These are phyloP conservation scores for Coemansia sp. DNA, from an alignment of 371 early-diverging fungal species.

Conservation along the genomic window DNA sequence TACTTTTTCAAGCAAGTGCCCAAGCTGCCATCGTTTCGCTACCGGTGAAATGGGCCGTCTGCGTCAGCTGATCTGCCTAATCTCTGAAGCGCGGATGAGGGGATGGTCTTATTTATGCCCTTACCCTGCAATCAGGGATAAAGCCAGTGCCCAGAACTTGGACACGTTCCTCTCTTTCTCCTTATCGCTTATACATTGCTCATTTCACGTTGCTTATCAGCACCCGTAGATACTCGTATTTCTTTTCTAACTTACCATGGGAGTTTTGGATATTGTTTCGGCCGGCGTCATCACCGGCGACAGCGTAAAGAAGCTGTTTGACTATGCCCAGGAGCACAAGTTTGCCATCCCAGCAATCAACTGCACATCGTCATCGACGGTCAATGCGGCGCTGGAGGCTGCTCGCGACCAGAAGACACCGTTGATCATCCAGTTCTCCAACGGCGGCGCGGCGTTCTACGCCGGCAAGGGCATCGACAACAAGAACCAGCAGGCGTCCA, in stretches of 20 bases:
- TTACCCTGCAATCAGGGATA: not conserved
- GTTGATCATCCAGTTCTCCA: constrained; percentile 89
- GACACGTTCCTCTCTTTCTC: not conserved
- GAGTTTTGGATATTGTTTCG: constrained; percentile 79
- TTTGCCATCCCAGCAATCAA: constrained; percentile 94
- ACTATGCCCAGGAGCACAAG: constrained; percentile 75
- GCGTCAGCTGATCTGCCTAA: not conserved
- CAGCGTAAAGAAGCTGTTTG: constrained; percentile 80
- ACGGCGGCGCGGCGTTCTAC: constrained; percentile 85
- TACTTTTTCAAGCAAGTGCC: constrained; percentile 55
- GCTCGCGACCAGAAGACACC: constrained; percentile 87
- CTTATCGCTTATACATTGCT: not conserved
- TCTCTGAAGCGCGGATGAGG: constrained; percentile 4
- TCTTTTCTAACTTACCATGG: constrained; percentile 55
- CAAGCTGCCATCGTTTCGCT: constrained; percentile 51
- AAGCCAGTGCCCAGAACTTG: not conserved
- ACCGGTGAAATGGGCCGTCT: constrained; percentile 9
- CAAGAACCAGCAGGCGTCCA: constrained; percentile 82
- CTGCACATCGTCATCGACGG: constrained; percentile 87
- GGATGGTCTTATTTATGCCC: not conserved
- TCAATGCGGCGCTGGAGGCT: constrained; percentile 90
- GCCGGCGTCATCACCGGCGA: constrained; percentile 90
- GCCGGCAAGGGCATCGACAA: constrained; percentile 90
- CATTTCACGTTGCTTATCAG: not conserved
- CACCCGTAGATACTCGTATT: not conserved